phyloP scores from a whole-genome alignment of 2,329 filamentous ascomycete genomes.

The Colletotrichum musicola region DNA sequence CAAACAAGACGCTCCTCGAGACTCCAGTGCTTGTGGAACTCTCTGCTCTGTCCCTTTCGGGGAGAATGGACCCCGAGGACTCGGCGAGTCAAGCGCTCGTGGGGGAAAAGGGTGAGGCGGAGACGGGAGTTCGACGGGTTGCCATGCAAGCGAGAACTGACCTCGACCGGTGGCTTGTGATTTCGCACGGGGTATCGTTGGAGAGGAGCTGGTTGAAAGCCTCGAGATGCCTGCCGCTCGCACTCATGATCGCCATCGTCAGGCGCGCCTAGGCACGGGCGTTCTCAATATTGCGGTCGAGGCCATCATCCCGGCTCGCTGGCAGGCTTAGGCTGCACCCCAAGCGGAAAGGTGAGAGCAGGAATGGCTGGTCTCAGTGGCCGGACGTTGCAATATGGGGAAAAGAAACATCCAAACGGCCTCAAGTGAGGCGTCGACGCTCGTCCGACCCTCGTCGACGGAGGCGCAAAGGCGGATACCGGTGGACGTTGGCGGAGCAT shows the following conservation, averaged over 20 bases:
- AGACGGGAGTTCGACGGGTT: constrained; percentile 15
- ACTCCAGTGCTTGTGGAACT: constrained; percentile 2
- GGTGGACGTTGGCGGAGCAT: constrained; percentile 6
- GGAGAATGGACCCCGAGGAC: background rate
- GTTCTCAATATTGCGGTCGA: constrained; percentile 16
- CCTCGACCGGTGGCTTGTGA: background rate
- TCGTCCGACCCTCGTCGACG: background rate
- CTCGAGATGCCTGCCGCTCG: constrained; percentile 4
- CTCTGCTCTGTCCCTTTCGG: no score
- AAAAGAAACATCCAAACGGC: constrained; percentile 1
- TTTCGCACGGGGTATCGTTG: background rate
- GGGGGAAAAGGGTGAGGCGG: constrained; percentile 11
- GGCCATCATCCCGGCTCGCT: constrained; percentile 8
- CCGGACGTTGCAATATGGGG: background rate
- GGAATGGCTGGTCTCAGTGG: background rate
- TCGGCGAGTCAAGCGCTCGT: constrained; percentile 9
- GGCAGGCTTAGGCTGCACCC: background rate
- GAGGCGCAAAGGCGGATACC: background rate
- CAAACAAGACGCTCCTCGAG: background rate
- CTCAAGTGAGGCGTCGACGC: constrained; percentile 5
- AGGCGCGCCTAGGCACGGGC: constrained; percentile 18
- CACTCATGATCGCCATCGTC: constrained; percentile 1
- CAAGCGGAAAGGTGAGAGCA: background rate
- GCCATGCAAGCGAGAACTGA: constrained; percentile 25
- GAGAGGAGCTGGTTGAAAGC: background rate